A percentile compares a stretch with the other conserved stretches of the same genome.
Evolutionary conservation across 2,329 filamentous ascomycete species (phyloP).

Genomic region (Rutstroemia sp.): DNA sequence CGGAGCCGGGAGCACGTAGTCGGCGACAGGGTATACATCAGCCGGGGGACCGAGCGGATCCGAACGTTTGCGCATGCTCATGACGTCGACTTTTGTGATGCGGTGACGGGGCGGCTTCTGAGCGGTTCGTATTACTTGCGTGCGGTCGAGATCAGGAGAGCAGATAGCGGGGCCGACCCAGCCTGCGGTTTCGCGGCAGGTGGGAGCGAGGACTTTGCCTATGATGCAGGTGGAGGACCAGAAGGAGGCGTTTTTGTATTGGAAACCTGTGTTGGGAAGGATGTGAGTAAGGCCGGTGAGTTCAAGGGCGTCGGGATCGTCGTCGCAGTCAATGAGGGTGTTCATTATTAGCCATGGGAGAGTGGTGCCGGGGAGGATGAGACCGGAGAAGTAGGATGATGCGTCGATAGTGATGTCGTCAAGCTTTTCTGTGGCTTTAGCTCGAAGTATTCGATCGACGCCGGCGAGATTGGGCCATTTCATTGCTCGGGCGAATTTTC

Average conservation of each 20-base stretch:
- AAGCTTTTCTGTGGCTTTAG: conserved; percentile 42
- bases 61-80: conserved; percentile 59
- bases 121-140: conserved; percentile 63
- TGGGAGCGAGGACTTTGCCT: conserved; percentile 67
- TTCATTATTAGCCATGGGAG: conserved; percentile 75
- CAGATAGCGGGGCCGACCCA: conserved; percentile 69
- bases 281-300: conserved; percentile 62
- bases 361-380: conserved; percentile 62
- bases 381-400: conserved; percentile 70
- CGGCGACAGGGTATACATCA: conserved; percentile 54
- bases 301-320: conserved; percentile 56
- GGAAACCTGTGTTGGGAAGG: conserved; percentile 64
- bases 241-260: conserved; percentile 72
- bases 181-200: conserved; percentile 61
- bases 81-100: conserved; percentile 52
- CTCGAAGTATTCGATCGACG: conserved; percentile 54
- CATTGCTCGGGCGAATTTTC: conserved; percentile 61
- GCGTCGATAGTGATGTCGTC: conserved; percentile 60
- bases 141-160: conserved; percentile 57
- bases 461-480: conserved; percentile 70
- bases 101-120: conserved; percentile 49
- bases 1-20: conserved; percentile 57
- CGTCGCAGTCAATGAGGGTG: conserved; percentile 66
- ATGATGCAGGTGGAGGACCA: conserved; percentile 68
- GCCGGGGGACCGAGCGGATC: conserved; percentile 57